Evolutionary conservation across 305 asterid species (phyloP).

Genomic region (Nicotiana rustica): DNA sequence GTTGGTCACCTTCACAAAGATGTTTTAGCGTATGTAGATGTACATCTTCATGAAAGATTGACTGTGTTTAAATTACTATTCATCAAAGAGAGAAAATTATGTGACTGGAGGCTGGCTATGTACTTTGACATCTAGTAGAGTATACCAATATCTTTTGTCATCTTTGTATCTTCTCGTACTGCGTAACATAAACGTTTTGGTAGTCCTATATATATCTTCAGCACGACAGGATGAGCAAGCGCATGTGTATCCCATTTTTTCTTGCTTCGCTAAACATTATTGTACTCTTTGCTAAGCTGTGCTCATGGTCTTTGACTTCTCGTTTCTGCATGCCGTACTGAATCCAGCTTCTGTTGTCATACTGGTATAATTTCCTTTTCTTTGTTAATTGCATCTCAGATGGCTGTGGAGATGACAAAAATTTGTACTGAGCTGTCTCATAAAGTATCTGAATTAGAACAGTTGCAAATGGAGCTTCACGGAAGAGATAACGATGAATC

Average conservation of each 20-base stretch:
- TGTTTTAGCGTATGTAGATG: neutral
- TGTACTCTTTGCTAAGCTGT: slow-evolving; percentile 23
- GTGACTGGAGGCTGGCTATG: neutral
- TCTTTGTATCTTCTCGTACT: slow-evolving; percentile 5
- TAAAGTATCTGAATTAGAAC: slow-evolving; percentile 68
- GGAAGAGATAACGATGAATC: slow-evolving; percentile 57
- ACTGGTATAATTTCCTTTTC: slow-evolving; percentile 24
- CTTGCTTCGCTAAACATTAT: neutral
- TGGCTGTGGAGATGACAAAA: slow-evolving; percentile 61
- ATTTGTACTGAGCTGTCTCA: slow-evolving; percentile 66
- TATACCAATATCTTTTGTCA: slow-evolving; percentile 16
- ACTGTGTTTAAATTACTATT: slow-evolving; percentile 1
- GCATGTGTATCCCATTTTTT: neutral
- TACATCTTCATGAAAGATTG: neutral
- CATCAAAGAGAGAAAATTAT: slow-evolving; percentile 10
- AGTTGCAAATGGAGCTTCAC: slow-evolving; percentile 70
- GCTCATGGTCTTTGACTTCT: slow-evolving; percentile 2
- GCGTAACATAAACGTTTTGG: neutral
- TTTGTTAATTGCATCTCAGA: slow-evolving; percentile 51
- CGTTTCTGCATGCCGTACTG: slow-evolving; percentile 27
- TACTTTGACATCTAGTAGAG: neutral
- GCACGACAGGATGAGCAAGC: neutral
- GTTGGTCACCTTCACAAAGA: slow-evolving; percentile 6
- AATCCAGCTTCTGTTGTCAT: slow-evolving; percentile 3
- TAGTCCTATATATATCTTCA: slow-evolving; percentile 4